Evolutionary conservation across 345 rosid species (phyloP), one percentile per base, ranked within the genome.

Genomic region (Eucalyptus marginata): DNA sequence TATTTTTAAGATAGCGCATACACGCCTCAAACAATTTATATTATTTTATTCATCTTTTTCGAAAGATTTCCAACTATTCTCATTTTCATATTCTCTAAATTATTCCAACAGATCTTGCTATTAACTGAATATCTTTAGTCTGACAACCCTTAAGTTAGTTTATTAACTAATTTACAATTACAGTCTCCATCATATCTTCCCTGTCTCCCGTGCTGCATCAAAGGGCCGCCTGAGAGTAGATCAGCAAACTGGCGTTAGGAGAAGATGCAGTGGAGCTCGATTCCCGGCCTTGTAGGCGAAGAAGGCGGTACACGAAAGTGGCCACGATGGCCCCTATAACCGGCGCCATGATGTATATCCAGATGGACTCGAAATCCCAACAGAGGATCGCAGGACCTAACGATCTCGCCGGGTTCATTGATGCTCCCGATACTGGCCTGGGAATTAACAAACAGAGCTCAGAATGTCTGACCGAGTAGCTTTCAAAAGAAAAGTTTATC

Each of bases 381-480:
- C 97, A 89, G 87, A 94, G 92, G 79, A 97, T 93, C 49, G 99
- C 99, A 8, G 99, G 99, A 47, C 99, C 99, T 59, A 97, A 71
- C 86, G 99, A 97, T 88, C 99, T 94, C 64, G 97, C 99, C 6
- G 99, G 99, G 87, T 97, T 97, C 94, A 97, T 89, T 33, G 99
- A 97, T 89, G 97, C 99, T 89, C 99, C 99, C 13, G 99, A 97
- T 33, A 96, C 89, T 4, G 99, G 99, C 88, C 99, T 97, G 93
- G 17, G 59, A 36, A 76, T 76, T 6, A 36, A 24, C 47, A 6
- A 36, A 40, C 27, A 40, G 47, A 76, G 8, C 8, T 20, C 29
- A 76, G 83, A 1, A 76, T 20, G 47, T 76, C 83, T 20, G 83
- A 10, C 83, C 0, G 27, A 76, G 13, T 2, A 11, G 47, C 83